Conservation (phyloP, 2,329 filamentous ascomycete genomes). For the Fusarium gaditjirri region DNA sequence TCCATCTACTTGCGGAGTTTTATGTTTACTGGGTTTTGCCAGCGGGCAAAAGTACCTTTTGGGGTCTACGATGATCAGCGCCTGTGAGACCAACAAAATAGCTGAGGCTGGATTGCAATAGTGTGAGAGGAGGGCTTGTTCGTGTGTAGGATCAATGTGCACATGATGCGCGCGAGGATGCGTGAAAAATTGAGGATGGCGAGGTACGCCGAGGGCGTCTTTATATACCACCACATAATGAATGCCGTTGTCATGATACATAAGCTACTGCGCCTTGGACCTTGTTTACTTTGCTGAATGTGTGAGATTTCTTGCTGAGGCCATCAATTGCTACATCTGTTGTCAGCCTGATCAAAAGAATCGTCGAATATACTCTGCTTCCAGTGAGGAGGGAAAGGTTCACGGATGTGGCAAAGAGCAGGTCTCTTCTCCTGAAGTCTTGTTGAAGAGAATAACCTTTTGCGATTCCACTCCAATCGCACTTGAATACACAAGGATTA, state of each 20-base stretch:
- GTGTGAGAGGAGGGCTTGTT: conserved; percentile 3
- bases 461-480: not conserved
- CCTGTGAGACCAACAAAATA: conserved; percentile 25
- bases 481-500: not conserved
- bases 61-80: conserved; percentile 23
- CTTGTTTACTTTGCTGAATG: not conserved
- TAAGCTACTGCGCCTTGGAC: not conserved
- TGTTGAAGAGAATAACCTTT: not conserved
- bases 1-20: conserved; percentile 31
- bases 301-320: too few species aligned
- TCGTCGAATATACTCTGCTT: not conserved
- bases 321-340: not conserved
- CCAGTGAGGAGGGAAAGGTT: accelerated
- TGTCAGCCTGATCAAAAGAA: too few species aligned
- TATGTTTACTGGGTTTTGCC: conserved; percentile 16
- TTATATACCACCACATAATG: conserved; percentile 39
- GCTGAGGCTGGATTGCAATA: conserved; percentile 17
- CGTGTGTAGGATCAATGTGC: conserved; percentile 12
- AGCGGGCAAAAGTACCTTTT: conserved; percentile 24
- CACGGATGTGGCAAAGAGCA: not conserved
- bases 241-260: conserved; percentile 22
- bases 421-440: not conserved
- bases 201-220: conserved; percentile 17
- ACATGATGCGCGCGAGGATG: conserved; percentile 9
- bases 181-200: not conserved